Evolutionary conservation across 345 rosid species (phyloP), one percentile per base, ranked within the genome.

Genomic region (Salix caprea): DNA sequence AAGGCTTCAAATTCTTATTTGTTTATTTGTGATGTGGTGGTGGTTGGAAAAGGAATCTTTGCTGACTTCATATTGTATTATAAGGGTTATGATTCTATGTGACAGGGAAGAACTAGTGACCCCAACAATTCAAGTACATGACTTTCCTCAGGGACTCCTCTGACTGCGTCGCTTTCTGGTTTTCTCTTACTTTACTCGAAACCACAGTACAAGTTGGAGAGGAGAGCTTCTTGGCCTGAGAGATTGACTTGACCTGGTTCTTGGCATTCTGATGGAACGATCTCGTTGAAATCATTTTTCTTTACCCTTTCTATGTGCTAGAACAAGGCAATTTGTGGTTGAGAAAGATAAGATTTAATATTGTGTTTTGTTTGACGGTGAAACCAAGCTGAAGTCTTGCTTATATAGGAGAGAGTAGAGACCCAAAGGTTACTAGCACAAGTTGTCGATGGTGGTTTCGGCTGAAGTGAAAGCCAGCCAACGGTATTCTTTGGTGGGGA

Each of bases 241-340:
- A 62, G 7, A 56, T 48, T 9, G 90, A 75, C 78, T 84, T 71
- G 26, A 82, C 40, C 14, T 79, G 78, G 75, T 56, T 86, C 71
- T 86, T 88, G 79, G 80, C 84, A 44, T 82, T 86, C n/a, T 88
- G 77, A 64, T 40, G 46, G 13, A 42, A 42, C 46, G 46, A 42
- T 11, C 46, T 42, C 13, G 46, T 12, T 42, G 46, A 42, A 11
- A 42, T 42, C 46, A 40, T 40, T 12, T 40, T 40, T 40, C 44
- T 2, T 2, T 40, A 40, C 44, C 13, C 44, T 40, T 10, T 40
- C 44, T 10, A 9, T 40, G 3, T 12, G 12, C 44, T 40, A 10
- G 44, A 40, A 40, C 44, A 40, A 40, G 13, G 2, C 1, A 85
- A 37, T 28, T 73, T 61, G 79, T 83, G 82, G 77, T 86, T 90